Percentiles rank a stretch among this genome's conserved stretches.
Evolutionary conservation across 2,329 filamentous ascomycete species (phyloP).

Genomic region (Xylaria sp.): DNA sequence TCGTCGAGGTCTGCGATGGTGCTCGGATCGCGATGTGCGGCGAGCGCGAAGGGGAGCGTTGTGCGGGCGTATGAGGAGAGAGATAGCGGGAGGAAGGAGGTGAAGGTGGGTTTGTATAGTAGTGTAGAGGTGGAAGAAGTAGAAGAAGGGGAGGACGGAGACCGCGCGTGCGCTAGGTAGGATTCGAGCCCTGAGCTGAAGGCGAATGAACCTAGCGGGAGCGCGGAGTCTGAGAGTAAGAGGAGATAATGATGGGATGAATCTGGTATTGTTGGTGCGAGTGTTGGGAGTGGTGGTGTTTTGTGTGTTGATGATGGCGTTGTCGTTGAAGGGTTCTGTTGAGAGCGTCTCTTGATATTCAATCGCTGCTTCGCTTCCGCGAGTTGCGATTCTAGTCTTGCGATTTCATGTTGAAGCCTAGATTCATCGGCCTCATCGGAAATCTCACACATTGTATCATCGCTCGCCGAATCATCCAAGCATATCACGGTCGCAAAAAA

Average conservation of each 20-base stretch:
- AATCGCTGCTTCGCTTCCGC: constrained; percentile 53
- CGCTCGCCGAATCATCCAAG: background rate
- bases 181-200: constrained; percentile 87
- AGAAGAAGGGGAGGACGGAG: constrained; percentile 18
- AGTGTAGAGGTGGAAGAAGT: background rate
- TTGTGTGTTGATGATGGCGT: background rate
- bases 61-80: constrained; percentile 77
- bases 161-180: constrained; percentile 75
- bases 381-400: constrained; percentile 65
- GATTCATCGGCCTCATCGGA: constrained; percentile 38
- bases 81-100: constrained; percentile 75
- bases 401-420: constrained; percentile 64
- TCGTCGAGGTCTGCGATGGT: constrained; percentile 73
- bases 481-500: background rate
- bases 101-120: constrained; percentile 61
- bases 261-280: constrained; percentile 17
- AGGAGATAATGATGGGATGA: constrained; percentile 74
- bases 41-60: constrained; percentile 78
- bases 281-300: background rate
- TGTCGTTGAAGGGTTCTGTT: constrained; percentile 1
- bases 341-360: constrained; percentile 28
- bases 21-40: constrained; percentile 68
- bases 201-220: constrained; percentile 87
- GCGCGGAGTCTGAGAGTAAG: constrained; percentile 81
- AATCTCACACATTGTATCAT: constrained; percentile 39